phyloP scores from a whole-genome alignment of 768 basidiomycete genomes.

The Amanita thiersii region DNA sequence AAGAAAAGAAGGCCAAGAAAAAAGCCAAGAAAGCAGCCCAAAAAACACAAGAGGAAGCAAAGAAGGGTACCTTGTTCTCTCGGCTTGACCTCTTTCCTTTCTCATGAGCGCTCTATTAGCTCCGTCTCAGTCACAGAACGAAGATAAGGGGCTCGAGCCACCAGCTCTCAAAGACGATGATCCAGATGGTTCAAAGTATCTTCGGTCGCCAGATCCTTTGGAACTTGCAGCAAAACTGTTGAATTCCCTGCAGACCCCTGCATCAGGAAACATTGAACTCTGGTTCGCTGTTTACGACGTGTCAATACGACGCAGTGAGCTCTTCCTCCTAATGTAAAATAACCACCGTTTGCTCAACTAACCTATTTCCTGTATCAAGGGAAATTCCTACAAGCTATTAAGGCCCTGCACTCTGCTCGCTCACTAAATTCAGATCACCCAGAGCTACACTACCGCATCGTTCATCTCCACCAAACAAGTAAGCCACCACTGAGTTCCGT shows the following conservation, averaged over 20 bases:
- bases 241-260: conserved; percentile 48
- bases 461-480: conserved; percentile 57
- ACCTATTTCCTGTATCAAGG: conserved; percentile 40
- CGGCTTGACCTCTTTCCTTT: not conserved
- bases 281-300: conserved; percentile 80
- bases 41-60: conserved; percentile 57
- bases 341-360: not conserved
- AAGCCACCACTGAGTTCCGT: conserved; percentile 10
- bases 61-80: conserved; percentile 47
- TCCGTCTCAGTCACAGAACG: conserved; percentile 14
- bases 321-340: not conserved
- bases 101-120: not conserved
- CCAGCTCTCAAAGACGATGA: conserved; percentile 66
- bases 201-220: conserved; percentile 54
- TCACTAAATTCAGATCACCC: conserved; percentile 48
- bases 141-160: conserved; percentile 67
- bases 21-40: conserved; percentile 77
- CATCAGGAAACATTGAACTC: conserved; percentile 47
- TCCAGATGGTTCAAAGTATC: conserved; percentile 69
- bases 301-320: conserved; percentile 70
- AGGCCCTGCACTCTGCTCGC: conserved; percentile 53
- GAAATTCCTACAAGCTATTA: conserved; percentile 72
- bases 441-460: conserved; percentile 62
- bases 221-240: conserved; percentile 72
- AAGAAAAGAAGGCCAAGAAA: conserved; percentile 77